Evolutionary conservation across 371 early-diverging fungal species (phyloP), one percentile per base, ranked within the genome.

Genomic region (Apophysomyces variabilis): DNA sequence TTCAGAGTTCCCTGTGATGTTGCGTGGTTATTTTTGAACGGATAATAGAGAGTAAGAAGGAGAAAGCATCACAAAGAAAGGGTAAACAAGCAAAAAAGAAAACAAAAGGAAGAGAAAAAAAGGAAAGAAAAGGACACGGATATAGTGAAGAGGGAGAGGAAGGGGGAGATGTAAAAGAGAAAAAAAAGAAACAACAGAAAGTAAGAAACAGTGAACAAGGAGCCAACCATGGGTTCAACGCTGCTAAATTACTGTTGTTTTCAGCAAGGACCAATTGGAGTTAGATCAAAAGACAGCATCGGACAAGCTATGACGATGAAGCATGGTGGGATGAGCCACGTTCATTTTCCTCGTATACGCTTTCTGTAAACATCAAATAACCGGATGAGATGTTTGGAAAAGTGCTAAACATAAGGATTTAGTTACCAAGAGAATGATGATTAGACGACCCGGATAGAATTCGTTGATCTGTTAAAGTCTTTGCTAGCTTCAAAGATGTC

Each of bases 61-160:
- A 21, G 21, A 50, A 50, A 11, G 9, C 41, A 58, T 58, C 57
- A 66, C 47, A 57, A 47, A 54, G 45, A 41, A 58, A 13, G 7
- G 32, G 32, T 26, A 5, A 58, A 57, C 32, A 36, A 46, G 46
- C 16, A 39, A 46, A 50, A 50, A 26, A 32, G 36, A 38, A 4
- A 39, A 9, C 41, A 38, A 56, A 63, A 45, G 54, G 50, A 39
- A 66, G 32, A 60, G 54, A 58, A n/a, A 4, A 12, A 45, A 46
- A 37, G 38, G 21, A 50, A 35, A 39, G 54, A 59, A 60, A 50
- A 16, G n/a, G 46, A 59, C 5, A 46, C 14, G 21, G 38, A 26
- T 3, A 60, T 13, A 5, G 60, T 12, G 38, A 36, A 38, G 39
- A 60, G n/a, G 47, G 26, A 39, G 4, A 38, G 21, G 46, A 60